phyloP scores from a whole-genome alignment of 208 protist species.

The Leishmania turanica region DNA sequence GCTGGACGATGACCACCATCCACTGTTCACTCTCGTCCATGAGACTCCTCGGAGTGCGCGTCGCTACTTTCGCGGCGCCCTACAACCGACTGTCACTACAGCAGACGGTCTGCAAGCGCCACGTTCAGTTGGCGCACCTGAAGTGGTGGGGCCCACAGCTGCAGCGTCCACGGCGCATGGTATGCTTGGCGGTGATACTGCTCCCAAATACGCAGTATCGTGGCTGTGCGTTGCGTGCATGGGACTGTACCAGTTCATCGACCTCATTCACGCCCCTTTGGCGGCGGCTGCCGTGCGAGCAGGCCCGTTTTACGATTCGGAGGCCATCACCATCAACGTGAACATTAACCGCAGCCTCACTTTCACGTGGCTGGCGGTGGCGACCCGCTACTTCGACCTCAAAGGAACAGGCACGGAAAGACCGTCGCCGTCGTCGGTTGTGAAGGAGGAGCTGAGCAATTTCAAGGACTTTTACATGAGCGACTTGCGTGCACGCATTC shows the following conservation, averaged over 20 bases:
- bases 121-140: background rate
- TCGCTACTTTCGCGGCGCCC: slow-evolving; percentile 46
- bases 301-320: slow-evolving; percentile 70
- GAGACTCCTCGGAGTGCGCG: slow-evolving; percentile 58
- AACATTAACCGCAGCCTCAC: slow-evolving; percentile 83
- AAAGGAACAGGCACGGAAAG: slow-evolving; percentile 32
- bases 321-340: slow-evolving; percentile 76
- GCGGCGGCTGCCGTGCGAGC: slow-evolving; percentile 66
- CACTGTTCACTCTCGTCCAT: slow-evolving; percentile 75
- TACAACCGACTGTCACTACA: background rate
- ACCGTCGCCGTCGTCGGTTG: slow-evolving; percentile 40
- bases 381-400: slow-evolving; percentile 68
- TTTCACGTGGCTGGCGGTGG: slow-evolving; percentile 82
- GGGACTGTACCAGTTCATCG: slow-evolving; percentile 89
- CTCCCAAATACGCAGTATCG: slow-evolving; percentile 32
- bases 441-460: slow-evolving; percentile 82
- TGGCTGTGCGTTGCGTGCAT: slow-evolving; percentile 81
- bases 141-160: background rate
- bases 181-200: slow-evolving; percentile 36
- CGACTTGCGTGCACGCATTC: slow-evolving; percentile 72
- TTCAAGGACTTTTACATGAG: slow-evolving; percentile 92
- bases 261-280: slow-evolving; percentile 67
- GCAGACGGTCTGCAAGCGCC: background rate
- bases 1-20: slow-evolving; percentile 59
- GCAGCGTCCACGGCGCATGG: slow-evolving; percentile 26